Evolutionary conservation across 1,139 yeast species (phyloP), one percentile per base, ranked within the genome.

Genomic region (Blastobotrys indianensis): DNA sequence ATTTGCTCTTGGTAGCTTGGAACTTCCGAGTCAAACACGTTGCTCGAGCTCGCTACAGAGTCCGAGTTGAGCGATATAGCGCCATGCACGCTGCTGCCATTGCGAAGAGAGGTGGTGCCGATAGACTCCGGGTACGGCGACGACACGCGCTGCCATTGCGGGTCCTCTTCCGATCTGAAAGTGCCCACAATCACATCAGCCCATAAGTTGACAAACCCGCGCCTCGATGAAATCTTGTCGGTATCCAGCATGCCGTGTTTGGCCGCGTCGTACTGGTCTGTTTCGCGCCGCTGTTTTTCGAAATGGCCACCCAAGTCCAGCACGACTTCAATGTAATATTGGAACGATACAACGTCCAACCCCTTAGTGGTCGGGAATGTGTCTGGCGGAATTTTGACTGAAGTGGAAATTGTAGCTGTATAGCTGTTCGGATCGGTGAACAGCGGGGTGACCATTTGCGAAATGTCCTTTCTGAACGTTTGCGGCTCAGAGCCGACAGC

Each of bases 121-220:
- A 20, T 20, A 20, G 25, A 20, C 4, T 20, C 25, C 6, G 25
- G 25, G 25, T 20, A 20, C 4, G 25, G 25, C 25, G 25, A 20
- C 7, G 25, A 20, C 4, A 20, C 25, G 25, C 25, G 25, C 25
- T 20, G 25, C 25, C 25, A 20, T 7, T 20, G 25, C 7, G 25
- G 7, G 7, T 20, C 25, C 4, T 20, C 25, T 20, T 20, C 25
- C 13, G 46, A 23, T 52, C 88, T 68, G 56, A 75, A 80, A 0
- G 95, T 87, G 4, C 97, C 97, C 32, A 87, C 75, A 13, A 85
- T 73, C 1, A 86, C 76, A 63, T 85, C 95, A 1, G 86, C 76
- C 45, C 90, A 85, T 54, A 86, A 66, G 35, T 87, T 87, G 7
- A 87, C 70, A 31, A 86, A 87, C 58, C 87, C 85, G 53, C 80